phyloP scores from a whole-genome alignment of 106 monocot species.

The Gastrodia elata region DNA sequence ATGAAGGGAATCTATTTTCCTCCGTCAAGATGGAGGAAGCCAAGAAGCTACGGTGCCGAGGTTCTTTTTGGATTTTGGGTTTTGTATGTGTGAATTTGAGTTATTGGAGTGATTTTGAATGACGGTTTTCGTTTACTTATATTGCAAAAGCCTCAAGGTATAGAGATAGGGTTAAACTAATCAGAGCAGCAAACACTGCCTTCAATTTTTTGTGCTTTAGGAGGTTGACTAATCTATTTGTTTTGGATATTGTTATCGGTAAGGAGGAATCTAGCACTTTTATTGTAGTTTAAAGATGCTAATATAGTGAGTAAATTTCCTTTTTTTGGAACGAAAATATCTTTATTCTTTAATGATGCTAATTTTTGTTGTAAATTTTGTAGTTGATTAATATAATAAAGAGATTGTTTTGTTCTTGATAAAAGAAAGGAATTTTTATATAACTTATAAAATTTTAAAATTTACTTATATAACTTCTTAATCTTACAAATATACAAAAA shows the following conservation, averaged over 20 bases:
- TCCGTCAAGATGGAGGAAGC: conserved; percentile 1
- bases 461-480: too few species aligned
- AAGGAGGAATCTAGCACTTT: background rate
- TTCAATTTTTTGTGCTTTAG: background rate
- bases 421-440: too few species aligned
- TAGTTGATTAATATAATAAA: too few species aligned
- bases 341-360: too few species aligned
- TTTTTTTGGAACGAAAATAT: too few species aligned
- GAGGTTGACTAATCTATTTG: background rate
- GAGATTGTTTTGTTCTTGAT: too few species aligned
- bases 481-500: too few species aligned
- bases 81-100: background rate
- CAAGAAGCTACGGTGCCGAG: background rate
- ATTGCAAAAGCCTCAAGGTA: too few species aligned
- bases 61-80: conserved; percentile 2
- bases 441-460: too few species aligned
- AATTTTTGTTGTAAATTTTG: too few species aligned
- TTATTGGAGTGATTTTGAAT: background rate
- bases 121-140: background rate
- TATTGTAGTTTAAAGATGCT: background rate
- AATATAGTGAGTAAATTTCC: too few species aligned
- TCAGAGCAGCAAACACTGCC: background rate
- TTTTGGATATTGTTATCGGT: background rate
- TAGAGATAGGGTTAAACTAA: background rate
- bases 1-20: conserved; percentile 7